phyloP scores from a whole-genome alignment of 2,329 filamentous ascomycete species.

The Ascochyta rabiei region DNA sequence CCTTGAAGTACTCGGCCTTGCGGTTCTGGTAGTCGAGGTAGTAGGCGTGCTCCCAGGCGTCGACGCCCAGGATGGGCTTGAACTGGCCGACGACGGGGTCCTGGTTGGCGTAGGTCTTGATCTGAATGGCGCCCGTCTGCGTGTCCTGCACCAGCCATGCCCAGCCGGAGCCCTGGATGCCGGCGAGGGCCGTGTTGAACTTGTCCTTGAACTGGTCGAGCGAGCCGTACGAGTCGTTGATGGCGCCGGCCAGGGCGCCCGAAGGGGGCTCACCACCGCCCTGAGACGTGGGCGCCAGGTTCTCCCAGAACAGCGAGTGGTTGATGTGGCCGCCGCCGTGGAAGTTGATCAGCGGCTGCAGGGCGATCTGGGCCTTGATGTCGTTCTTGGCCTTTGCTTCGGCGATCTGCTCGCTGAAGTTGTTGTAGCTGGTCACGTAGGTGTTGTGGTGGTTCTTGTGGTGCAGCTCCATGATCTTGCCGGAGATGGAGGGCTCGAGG shows the following conservation, averaged over 20 bases:
- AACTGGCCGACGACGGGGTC: constrained; percentile 86
- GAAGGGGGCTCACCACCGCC: constrained; percentile 69
- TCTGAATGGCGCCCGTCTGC: constrained; percentile 63
- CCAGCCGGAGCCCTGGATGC: constrained; percentile 70
- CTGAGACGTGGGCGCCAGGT: constrained; percentile 69
- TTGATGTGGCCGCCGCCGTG: constrained; percentile 72
- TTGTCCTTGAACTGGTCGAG: constrained; percentile 66
- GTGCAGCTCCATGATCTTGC: constrained; percentile 96
- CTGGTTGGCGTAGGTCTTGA: constrained; percentile 82
- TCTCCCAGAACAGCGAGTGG: constrained; percentile 73
- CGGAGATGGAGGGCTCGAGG: constrained; percentile 82
- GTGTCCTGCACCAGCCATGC: constrained; percentile 68
- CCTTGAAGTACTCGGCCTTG: constrained; percentile 93
- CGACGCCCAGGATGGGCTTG: constrained; percentile 82
- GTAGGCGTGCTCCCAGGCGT: constrained; percentile 97
- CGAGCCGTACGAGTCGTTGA: constrained; percentile 65
- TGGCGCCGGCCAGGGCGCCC: constrained; percentile 62
- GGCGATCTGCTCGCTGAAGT: constrained; percentile 72
- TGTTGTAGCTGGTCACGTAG: constrained; percentile 89
- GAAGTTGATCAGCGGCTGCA: constrained; percentile 68
- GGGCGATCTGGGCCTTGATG: constrained; percentile 59
- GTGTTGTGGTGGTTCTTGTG: constrained; percentile 94
- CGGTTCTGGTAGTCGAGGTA: constrained; percentile 96
- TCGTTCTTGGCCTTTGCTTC: constrained; percentile 62
- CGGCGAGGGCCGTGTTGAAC: constrained; percentile 68